phyloP scores from a whole-genome alignment of 768 basidiomycete species.

The Phlegmacium glaucopus region DNA sequence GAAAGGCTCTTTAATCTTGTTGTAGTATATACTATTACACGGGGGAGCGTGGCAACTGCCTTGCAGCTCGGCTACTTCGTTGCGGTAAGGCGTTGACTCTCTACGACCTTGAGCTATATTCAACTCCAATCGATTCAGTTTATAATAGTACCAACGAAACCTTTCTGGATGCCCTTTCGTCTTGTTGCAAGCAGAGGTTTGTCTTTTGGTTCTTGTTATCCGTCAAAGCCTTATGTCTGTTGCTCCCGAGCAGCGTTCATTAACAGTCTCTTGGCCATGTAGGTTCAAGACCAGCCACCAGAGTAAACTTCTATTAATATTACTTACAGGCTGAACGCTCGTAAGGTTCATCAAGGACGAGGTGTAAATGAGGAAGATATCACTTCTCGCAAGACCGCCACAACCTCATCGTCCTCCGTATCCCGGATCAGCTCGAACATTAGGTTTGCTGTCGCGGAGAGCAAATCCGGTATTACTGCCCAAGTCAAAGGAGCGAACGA shows the following conservation, averaged over 20 bases:
- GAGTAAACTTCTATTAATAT: not conserved
- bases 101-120: not conserved
- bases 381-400: constrained; percentile 1
- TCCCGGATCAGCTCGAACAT: constrained; percentile 5
- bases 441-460: constrained; percentile 9
- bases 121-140: constrained; percentile 12
- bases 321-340: constrained; percentile 18
- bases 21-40: constrained; percentile 14
- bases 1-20: constrained; percentile 15
- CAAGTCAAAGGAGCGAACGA: not conserved
- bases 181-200: constrained; percentile 22
- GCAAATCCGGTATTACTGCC: constrained; percentile 1
- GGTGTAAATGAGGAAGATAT: constrained; percentile 16
- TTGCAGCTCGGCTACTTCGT: constrained; percentile 18
- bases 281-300: not conserved
- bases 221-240: not conserved
- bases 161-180: constrained; percentile 25
- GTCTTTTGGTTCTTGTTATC: not conserved
- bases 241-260: constrained; percentile 14
- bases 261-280: constrained; percentile 21
- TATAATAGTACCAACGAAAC: constrained; percentile 13
- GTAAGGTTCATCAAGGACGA: constrained; percentile 12
- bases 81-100: constrained; percentile 8
- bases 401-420: not conserved
- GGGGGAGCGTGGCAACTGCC: constrained; percentile 11